Base-by-base conservation (phyloP, 176 grass and related monocot species). In the Chloris gayana region DNA sequence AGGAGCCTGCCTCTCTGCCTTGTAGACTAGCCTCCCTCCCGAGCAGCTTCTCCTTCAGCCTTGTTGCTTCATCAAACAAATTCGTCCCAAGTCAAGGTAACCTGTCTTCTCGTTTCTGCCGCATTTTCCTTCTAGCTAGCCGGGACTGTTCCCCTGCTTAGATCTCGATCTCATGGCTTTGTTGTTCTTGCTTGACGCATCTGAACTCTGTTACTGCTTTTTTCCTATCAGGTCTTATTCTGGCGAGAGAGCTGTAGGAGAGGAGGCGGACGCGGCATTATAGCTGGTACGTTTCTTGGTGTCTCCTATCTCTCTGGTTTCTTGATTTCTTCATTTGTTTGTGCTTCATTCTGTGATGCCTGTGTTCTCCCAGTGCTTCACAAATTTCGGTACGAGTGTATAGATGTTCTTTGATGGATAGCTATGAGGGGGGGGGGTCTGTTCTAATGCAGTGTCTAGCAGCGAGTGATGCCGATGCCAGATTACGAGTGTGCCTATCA, bases 261-360 rank as follows among this genome's bases (percentile, higher is more conserved):
- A 66, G 35, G 35, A 37, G 33, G 33, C 13, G 33, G 63, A 37
- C 35, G 7, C 13, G 1, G 17, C 76, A 14, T 62, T 70, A 46
- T 18, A n/a, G 57, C 59, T 3, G 71, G 77, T 85, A 71, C 17
- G 77, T 81, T 57, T 85, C 42, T 88, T 65, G 64, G 45, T 72
- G 63, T 71, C 57, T 21, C 5, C 67, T 27, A n/a, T n/a, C 14
- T 58, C 14, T 72, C 49, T 53, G 49, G 4, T 53, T 19, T 21
- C 17, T 53, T 53, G 0, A 10, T 49, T 49, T 49, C 46, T 14
- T 3, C 12, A 49, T 49, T 4, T 49, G 14, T 37, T 37, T 5
- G 46, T 49, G 14, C 46, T 49, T n/a, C n/a, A n/a, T n/a, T 14
- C 46, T 49, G 46, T 6, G 5, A 37, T 37, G 4, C 35, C 35